Evolutionary conservation across 2,329 filamentous ascomycete genomes (phyloP), one percentile per base, ranked within the genome.

Genomic region (Alternaria alternata): DNA sequence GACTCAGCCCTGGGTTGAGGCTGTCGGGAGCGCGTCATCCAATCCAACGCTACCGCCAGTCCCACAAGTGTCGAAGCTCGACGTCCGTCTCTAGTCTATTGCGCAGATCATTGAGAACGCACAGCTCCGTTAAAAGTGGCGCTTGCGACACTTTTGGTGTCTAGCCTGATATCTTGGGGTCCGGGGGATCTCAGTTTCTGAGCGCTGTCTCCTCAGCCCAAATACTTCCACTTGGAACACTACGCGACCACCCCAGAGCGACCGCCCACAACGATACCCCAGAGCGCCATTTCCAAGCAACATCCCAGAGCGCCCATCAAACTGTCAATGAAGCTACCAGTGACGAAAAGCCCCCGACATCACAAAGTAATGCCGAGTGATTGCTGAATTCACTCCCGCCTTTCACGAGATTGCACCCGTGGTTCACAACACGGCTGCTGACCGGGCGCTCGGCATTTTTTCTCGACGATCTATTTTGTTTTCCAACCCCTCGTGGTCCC

Each of bases 361-460:
- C 43, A 60, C 53, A 51, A 39, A 52, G 43, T 54, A 57, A 49
- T 46, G 46, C 55, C 51, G 55, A 52, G 56, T 51, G 39, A 46
- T 46, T 56, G 12, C 53, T 57, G 43, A 46, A 41, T 43, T 46
- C 41, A 61, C 34, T 36, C 18, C 24, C 36, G 20, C 30, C 34
- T 20, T 26, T 42, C 30, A 36, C 42, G 11, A 53, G 32, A 54
- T 47, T 49, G 48, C 43, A 44, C 47, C 30, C 34, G 46, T 49
- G 46, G 46, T 49, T 49, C 32, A 49, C 46, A 49, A 49, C 14
- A 49, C 12, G 14, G 36, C 44, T 56, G 53, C 53, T 49, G 49
- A 57, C 42, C 54, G n/a, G 38, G 24, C 43, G 16, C 43, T 51
- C 41, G 54, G 58, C 48, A 24, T 41, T 18, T 61, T 18, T 61